phyloP scores from a whole-genome alignment of 2,329 filamentous ascomycete genomes.

The Alternaria sp. region DNA sequence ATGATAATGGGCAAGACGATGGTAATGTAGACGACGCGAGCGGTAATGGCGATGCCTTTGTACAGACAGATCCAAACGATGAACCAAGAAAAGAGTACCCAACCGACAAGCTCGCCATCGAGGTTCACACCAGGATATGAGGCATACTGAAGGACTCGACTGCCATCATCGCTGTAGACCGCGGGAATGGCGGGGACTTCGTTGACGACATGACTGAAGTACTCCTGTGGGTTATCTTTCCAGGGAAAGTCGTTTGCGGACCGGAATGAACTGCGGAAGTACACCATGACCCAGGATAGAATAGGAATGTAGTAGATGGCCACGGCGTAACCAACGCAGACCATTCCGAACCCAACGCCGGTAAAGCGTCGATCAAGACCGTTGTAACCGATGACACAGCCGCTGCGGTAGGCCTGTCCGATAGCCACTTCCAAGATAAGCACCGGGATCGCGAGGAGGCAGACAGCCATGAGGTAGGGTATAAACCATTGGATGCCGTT shows the following conservation, averaged over 20 bases:
- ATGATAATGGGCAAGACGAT: constrained; percentile 23
- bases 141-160: not conserved
- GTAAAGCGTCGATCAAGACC: constrained; percentile 2
- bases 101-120: not conserved
- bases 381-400: constrained; percentile 6
- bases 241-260: constrained; percentile 17
- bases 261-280: constrained; percentile 19
- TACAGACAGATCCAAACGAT: constrained; percentile 21
- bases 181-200: not conserved
- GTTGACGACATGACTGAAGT: constrained; percentile 8
- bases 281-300: constrained; percentile 25
- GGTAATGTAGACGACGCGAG: constrained; percentile 25
- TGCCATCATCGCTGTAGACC: not conserved
- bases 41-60: constrained; percentile 20
- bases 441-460: constrained; percentile 1
- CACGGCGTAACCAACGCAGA: constrained; percentile 3
- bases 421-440: not conserved
- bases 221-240: constrained; percentile 11
- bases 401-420: constrained; percentile 1
- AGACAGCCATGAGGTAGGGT: not conserved
- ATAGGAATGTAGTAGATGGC: constrained; percentile 19
- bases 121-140: not conserved
- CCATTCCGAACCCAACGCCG: constrained; percentile 1
- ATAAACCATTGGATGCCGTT: constrained; percentile 1
- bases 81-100: constrained; percentile 6